phyloP scores from a whole-genome alignment of 2,329 filamentous ascomycete species.

The Ceratocystis lukuohia region DNA sequence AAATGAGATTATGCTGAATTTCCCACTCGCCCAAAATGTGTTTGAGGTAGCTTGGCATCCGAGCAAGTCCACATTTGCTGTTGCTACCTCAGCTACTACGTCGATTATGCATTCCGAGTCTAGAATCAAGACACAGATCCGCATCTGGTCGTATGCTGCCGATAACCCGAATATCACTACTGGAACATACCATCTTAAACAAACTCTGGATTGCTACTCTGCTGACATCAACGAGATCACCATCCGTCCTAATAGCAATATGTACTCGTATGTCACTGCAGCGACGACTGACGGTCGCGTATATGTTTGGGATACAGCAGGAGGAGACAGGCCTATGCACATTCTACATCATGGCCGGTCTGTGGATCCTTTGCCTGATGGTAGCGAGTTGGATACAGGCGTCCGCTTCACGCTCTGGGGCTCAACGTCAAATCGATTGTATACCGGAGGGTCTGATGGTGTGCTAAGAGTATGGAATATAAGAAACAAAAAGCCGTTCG shows the following conservation, averaged over 20 bases:
- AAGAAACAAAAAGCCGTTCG: slow-evolving; percentile 28
- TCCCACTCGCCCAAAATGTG: slow-evolving; percentile 44
- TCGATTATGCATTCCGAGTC: slow-evolving; percentile 31
- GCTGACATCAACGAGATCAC: slow-evolving; percentile 50
- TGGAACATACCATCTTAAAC: slow-evolving; percentile 31
- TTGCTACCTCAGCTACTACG: slow-evolving; percentile 41
- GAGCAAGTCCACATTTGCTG: slow-evolving; percentile 38
- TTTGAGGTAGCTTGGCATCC: slow-evolving; percentile 55
- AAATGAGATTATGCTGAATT: slow-evolving; percentile 35
- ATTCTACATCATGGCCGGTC: slow-evolving; percentile 39
- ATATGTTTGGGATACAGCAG: slow-evolving; percentile 50
- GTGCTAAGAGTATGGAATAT: slow-evolving; percentile 51
- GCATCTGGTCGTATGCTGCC: slow-evolving; percentile 27
- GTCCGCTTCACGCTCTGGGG: slow-evolving; percentile 54
- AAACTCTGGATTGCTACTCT: slow-evolving; percentile 45
- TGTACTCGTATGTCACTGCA: slow-evolving; percentile 43
- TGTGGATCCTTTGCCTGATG: slow-evolving; percentile 31
- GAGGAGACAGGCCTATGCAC: slow-evolving; percentile 43
- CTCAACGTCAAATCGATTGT: slow-evolving; percentile 41
- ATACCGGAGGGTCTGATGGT: slow-evolving; percentile 51
- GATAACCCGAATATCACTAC: background rate
- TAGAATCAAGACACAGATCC: slow-evolving; percentile 41
- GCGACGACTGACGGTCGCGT: slow-evolving; percentile 48
- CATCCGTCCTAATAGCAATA: slow-evolving; percentile 40
- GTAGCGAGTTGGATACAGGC: slow-evolving; percentile 45